phyloP scores from a whole-genome alignment of 805 yeast genomes.

The Starmera quercuum region DNA sequence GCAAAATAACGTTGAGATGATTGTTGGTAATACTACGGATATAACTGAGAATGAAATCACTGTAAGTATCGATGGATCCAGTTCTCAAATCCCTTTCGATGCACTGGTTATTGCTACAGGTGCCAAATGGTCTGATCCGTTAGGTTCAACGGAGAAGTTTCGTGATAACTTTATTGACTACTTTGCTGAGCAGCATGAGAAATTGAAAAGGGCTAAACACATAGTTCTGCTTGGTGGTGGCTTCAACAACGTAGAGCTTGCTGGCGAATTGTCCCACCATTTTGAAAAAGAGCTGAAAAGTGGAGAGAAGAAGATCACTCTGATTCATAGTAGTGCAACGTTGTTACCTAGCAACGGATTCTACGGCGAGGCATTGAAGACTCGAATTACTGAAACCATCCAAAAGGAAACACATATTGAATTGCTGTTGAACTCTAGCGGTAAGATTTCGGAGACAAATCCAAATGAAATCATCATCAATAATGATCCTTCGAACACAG shows the following conservation, averaged over 20 bases:
- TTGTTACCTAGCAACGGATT: constrained; percentile 10
- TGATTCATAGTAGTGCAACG: constrained; percentile 8
- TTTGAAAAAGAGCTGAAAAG: constrained; percentile 11
- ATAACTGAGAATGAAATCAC: constrained; percentile 12
- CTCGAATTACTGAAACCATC: constrained; percentile 9
- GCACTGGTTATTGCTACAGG: constrained; percentile 25
- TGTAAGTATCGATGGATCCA: constrained; percentile 6
- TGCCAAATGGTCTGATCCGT: constrained; percentile 21
- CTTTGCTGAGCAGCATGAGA: constrained; percentile 6
- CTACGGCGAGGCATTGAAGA: constrained; percentile 6
- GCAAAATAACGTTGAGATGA: background rate
- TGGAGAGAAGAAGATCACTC: constrained; percentile 9
- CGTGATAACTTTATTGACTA: constrained; percentile 10
- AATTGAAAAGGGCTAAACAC: constrained; percentile 16
- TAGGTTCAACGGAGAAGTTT: constrained; percentile 9
- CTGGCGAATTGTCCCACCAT: constrained; percentile 22
- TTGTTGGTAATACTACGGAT: constrained; percentile 2
- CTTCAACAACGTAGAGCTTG: constrained; percentile 21
- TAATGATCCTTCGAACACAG: constrained; percentile 1
- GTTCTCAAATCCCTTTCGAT: constrained; percentile 13
- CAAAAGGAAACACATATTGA: constrained; percentile 7
- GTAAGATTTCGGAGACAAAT: constrained; percentile 5
- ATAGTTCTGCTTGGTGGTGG: constrained; percentile 28
- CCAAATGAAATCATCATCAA: constrained; percentile 3
- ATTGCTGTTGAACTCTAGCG: constrained; percentile 8